These are phyloP conservation scores for Fraxinus sp. DNA, from an alignment of 305 asterid genomes.

Conservation along the genomic window DNA sequence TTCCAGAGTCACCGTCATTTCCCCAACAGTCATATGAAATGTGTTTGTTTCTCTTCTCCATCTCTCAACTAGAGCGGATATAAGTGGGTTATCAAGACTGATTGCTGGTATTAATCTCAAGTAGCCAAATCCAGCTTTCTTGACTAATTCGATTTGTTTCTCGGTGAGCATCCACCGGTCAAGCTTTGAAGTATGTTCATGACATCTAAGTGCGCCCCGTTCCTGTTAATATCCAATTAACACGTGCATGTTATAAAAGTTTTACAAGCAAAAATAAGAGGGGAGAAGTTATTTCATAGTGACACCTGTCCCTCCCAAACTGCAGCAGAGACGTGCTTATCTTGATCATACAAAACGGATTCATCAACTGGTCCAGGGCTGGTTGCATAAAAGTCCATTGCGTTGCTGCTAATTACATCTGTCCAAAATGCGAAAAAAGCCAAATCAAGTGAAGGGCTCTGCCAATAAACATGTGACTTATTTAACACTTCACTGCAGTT, in stretches of 20 bases:
- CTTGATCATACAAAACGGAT: conserved; percentile 80
- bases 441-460: conserved; percentile 16
- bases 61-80: conserved; percentile 87
- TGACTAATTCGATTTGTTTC: conserved; percentile 74
- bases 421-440: conserved; percentile 28
- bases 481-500: not conserved
- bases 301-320: conserved; percentile 94
- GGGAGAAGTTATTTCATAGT: conserved; percentile 8
- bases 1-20: conserved; percentile 90
- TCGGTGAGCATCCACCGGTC: conserved; percentile 87
- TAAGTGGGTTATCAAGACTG: conserved; percentile 93
- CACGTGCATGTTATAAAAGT: conserved; percentile 9
- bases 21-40: conserved; percentile 83
- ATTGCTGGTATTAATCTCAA: conserved; percentile 89
- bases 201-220: conserved; percentile 92
- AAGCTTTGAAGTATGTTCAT: conserved; percentile 94
- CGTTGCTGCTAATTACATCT: conserved; percentile 41
- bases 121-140: conserved; percentile 83
- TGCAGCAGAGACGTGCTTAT: conserved; percentile 86
- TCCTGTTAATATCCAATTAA: conserved; percentile 51
- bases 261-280: conserved; percentile 13
- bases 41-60: conserved; percentile 95
- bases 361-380: conserved; percentile 86
- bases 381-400: conserved; percentile 63
- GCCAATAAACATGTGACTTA: conserved; percentile 4